Percentiles rank a stretch among this genome's conserved stretches.
These are phyloP conservation scores for Hypoxylon sp. DNA, from an alignment of 2,329 filamentous ascomycete species.

Conservation along the genomic window DNA sequence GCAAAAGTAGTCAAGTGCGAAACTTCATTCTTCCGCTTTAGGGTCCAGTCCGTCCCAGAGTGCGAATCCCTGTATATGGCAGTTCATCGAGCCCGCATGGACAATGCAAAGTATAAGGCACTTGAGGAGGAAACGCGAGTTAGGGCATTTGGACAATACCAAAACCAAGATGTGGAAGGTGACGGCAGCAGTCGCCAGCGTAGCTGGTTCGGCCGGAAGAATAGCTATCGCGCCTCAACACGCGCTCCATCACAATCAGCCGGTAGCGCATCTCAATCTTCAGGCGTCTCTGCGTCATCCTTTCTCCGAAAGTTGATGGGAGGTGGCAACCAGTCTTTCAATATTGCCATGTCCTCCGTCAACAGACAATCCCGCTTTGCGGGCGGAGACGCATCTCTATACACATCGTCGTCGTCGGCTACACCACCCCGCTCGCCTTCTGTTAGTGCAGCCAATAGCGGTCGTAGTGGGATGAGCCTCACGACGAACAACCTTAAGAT, in stretches of 20 bases:
- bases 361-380: slow-evolving; percentile 69
- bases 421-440: slow-evolving; percentile 71
- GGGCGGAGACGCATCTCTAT: slow-evolving; percentile 71
- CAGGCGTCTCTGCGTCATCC: slow-evolving; percentile 76
- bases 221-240: slow-evolving; percentile 74
- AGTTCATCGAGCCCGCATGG: slow-evolving; percentile 89
- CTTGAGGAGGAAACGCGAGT: slow-evolving; percentile 76
- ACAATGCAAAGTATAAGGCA: slow-evolving; percentile 89
- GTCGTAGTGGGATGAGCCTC: slow-evolving; percentile 65
- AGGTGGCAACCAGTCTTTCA: slow-evolving; percentile 80
- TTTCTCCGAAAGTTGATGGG: slow-evolving; percentile 85
- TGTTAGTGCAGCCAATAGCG: slow-evolving; percentile 67
- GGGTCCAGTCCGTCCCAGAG: slow-evolving; percentile 81
- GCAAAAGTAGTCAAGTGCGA: slow-evolving; percentile 78
- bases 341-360: slow-evolving; percentile 84
- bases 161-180: slow-evolving; percentile 65
- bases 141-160: slow-evolving; percentile 77
- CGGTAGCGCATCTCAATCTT: slow-evolving; percentile 74
- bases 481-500: slow-evolving; percentile 88
- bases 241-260: slow-evolving; percentile 77
- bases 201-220: slow-evolving; percentile 74
- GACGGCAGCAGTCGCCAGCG: slow-evolving; percentile 63
- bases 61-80: slow-evolving; percentile 86
- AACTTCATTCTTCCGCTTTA: slow-evolving; percentile 87
- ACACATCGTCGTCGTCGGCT: slow-evolving; percentile 70